These are phyloP conservation scores for Rutstroemia sp. DNA, from an alignment of 2,329 filamentous ascomycete species.

Conservation along the genomic window DNA sequence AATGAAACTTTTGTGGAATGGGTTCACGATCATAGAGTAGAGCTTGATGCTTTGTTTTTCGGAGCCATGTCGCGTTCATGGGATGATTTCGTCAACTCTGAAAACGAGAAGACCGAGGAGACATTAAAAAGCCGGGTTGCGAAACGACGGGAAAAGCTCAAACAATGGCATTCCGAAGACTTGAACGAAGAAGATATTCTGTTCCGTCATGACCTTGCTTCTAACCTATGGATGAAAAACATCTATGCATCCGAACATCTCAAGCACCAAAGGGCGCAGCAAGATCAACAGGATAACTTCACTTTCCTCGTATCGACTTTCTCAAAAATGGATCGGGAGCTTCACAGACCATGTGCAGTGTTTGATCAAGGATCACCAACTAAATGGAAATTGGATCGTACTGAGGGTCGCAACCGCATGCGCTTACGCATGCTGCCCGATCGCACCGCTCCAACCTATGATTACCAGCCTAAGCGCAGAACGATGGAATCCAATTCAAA, in stretches of 20 bases:
- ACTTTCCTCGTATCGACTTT: conserved; percentile 70
- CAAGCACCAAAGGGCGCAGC: conserved; percentile 80
- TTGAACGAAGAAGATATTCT: conserved; percentile 62
- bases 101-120: conserved; percentile 76
- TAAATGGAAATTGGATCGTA: conserved; percentile 92
- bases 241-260: conserved; percentile 88
- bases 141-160: conserved; percentile 76
- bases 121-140: conserved; percentile 61
- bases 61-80: conserved; percentile 73
- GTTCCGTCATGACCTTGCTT: conserved; percentile 77
- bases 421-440: conserved; percentile 80
- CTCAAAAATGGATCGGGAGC: conserved; percentile 68
- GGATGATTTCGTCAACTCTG: conserved; percentile 77
- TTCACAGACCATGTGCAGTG: conserved; percentile 73
- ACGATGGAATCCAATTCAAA: conserved; percentile 37
- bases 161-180: conserved; percentile 68
- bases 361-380: conserved; percentile 57
- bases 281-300: conserved; percentile 90
- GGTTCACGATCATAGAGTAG: conserved; percentile 74
- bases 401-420: conserved; percentile 93
- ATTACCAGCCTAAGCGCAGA: conserved; percentile 80
- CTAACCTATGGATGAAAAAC: conserved; percentile 89
- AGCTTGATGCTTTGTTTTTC: conserved; percentile 77
- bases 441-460: conserved; percentile 56
- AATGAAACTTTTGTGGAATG: conserved; percentile 81